A percentile compares a stretch with the other conserved stretches of the same genome.
phyloP scores from a whole-genome alignment of 176 grass and related monocot genomes.

The Musa acuminata region DNA sequence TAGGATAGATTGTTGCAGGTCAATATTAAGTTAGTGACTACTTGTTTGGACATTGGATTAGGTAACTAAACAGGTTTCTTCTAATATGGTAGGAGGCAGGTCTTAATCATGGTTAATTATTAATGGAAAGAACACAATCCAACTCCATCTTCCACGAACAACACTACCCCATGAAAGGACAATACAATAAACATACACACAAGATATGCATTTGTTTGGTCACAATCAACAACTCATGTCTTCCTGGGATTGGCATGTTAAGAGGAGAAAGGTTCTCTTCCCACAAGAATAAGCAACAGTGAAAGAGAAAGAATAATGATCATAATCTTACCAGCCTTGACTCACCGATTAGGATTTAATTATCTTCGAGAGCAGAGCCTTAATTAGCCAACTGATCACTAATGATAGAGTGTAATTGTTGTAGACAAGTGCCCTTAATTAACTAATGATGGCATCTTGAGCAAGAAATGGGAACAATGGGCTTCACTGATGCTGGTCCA shows the following conservation, averaged over 20 bases:
- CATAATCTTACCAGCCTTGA: no score
- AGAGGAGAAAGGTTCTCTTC: not conserved
- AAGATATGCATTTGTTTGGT: not conserved
- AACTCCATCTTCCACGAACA: not conserved
- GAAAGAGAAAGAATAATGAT: no score
- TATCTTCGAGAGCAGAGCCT: no score
- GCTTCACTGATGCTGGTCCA: no score
- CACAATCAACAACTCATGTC: not conserved
- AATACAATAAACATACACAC: not conserved
- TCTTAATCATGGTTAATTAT: constrained; percentile 4
- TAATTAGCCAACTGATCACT: no score
- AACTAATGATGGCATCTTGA: no score
- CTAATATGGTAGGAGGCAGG: not conserved
- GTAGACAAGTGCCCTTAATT: no score
- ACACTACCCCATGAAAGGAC: not conserved
- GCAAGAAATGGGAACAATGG: no score
- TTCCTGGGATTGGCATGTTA: not conserved
- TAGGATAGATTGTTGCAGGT: not conserved
- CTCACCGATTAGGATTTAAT: no score
- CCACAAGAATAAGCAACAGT: no score
- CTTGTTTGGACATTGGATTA: not conserved
- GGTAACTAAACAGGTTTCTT: not conserved
- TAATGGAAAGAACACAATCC: not conserved
- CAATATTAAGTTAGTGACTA: not conserved
- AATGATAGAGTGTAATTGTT: no score